Conservation (phyloP, 1,139 yeast genomes). For the Pichia sp. region DNA sequence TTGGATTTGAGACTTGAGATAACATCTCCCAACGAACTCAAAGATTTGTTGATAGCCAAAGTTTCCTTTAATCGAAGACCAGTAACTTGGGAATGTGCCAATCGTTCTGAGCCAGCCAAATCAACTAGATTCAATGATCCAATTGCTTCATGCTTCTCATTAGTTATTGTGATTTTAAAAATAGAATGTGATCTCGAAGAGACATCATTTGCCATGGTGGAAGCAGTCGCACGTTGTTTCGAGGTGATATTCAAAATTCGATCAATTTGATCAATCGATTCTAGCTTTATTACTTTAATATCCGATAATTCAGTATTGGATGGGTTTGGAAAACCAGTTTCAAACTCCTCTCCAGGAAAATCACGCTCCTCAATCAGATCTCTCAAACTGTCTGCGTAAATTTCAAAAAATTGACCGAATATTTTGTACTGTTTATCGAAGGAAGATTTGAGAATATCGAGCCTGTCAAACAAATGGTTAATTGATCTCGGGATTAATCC, state of each 20-base stretch:
- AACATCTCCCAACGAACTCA: slow-evolving; percentile 88
- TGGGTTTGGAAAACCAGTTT: slow-evolving; percentile 16
- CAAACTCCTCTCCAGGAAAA: neutral
- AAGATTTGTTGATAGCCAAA: slow-evolving; percentile 80
- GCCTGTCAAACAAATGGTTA: slow-evolving; percentile 58
- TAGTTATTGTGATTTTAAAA: slow-evolving; percentile 49
- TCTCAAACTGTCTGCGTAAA: slow-evolving; percentile 73
- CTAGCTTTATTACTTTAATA: slow-evolving; percentile 42
- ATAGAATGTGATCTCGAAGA: slow-evolving; percentile 69
- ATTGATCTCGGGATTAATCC: slow-evolving; percentile 85
- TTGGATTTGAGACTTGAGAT: slow-evolving; percentile 51
- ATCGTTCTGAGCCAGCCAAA: slow-evolving; percentile 85
- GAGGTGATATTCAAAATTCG: slow-evolving; percentile 46
- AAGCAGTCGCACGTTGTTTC: slow-evolving; percentile 65
- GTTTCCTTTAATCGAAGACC: slow-evolving; percentile 86
- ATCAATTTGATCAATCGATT: slow-evolving; percentile 38
- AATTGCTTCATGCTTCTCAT: slow-evolving; percentile 12
- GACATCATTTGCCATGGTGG: slow-evolving; percentile 72
- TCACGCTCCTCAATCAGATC: slow-evolving; percentile 42
- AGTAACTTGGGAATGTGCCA: slow-evolving; percentile 64
- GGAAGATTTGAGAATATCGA: slow-evolving; percentile 36
- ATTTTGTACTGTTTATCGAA: slow-evolving; percentile 63
- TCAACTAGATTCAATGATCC: slow-evolving; percentile 81
- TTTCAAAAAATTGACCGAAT: slow-evolving; percentile 77
- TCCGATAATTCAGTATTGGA: slow-evolving; percentile 51